Percentiles rank a stretch among this genome's conserved stretches.
These are phyloP conservation scores for Pseudognaphalium luteoalbum DNA, from an alignment of 129 eudicot genomes.

Conservation along the genomic window DNA sequence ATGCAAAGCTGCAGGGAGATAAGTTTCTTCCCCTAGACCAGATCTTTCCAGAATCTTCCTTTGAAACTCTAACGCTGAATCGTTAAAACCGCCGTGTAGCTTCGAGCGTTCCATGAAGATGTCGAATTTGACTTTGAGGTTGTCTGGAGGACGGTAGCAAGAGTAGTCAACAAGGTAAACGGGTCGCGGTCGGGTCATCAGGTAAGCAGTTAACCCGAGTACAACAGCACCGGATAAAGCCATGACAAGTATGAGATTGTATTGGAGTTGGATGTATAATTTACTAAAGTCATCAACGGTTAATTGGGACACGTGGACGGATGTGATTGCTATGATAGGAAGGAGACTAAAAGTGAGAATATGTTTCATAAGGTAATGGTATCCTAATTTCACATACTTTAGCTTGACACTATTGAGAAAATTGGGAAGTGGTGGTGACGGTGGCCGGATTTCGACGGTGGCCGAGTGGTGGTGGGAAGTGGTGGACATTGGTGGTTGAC, in stretches of 20 bases:
- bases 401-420: slow-evolving; percentile 37
- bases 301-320: slow-evolving; percentile 31
- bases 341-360: slow-evolving; percentile 37
- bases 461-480: slow-evolving; percentile 20
- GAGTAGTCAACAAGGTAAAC: slow-evolving; percentile 53
- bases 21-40: slow-evolving; percentile 66
- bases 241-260: slow-evolving; percentile 30
- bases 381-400: slow-evolving; percentile 48
- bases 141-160: slow-evolving; percentile 45
- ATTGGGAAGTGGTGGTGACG: slow-evolving; percentile 28
- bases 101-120: slow-evolving; percentile 53
- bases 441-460: slow-evolving; percentile 15
- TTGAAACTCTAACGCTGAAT: slow-evolving; percentile 57
- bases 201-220: slow-evolving; percentile 32
- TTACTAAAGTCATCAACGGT: slow-evolving; percentile 33
- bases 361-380: slow-evolving; percentile 46
- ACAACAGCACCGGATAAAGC: slow-evolving; percentile 26
- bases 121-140: slow-evolving; percentile 31
- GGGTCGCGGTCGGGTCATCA: slow-evolving; percentile 53
- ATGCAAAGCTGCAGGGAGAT: slow-evolving; percentile 54
- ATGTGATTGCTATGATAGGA: slow-evolving; percentile 28
- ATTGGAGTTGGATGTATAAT: slow-evolving; percentile 35
- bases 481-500: slow-evolving; percentile 35
- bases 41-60: slow-evolving; percentile 67
- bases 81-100: slow-evolving; percentile 50